Evolutionary conservation across 306 rosid genomes (phyloP).

Genomic region (Malus sieversii): DNA sequence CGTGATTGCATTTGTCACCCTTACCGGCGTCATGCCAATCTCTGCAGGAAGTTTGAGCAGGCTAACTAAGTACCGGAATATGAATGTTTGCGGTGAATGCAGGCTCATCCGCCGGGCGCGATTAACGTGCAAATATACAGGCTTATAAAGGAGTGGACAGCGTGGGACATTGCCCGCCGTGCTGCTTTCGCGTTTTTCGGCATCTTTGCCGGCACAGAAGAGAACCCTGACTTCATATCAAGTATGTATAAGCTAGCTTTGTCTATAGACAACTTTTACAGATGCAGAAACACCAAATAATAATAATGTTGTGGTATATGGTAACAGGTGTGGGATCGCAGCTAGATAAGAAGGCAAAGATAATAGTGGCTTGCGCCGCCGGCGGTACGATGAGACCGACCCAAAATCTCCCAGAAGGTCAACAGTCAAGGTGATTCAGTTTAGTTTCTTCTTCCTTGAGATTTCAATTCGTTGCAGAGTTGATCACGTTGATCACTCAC

Average conservation of each 20-base stretch:
- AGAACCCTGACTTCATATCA: constrained; percentile 80
- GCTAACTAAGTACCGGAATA: neutral
- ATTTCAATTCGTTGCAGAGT: neutral
- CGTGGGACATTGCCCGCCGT: constrained; percentile 96
- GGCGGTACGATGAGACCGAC: constrained; percentile 94
- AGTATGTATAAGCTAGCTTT: constrained; percentile 28
- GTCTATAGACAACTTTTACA: neutral
- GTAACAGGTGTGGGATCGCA: constrained; percentile 67
- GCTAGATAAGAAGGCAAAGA: constrained; percentile 61
- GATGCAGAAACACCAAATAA: neutral
- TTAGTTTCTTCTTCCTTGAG: neutral
- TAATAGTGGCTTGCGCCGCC: constrained; percentile 83
- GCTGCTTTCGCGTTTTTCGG: constrained; percentile 99
- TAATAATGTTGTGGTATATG: neutral
- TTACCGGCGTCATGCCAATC: neutral
- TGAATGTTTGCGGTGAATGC: constrained; percentile 5
- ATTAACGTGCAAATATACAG: constrained; percentile 89
- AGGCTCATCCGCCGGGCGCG: constrained; percentile 90
- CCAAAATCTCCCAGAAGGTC: constrained; percentile 92
- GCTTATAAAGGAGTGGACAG: constrained; percentile 99
- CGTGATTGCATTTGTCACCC: neutral
- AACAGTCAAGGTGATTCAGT: constrained; percentile 68
- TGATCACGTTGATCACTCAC: neutral
- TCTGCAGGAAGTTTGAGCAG: neutral
- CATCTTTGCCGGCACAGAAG: constrained; percentile 93